Percentiles rank a stretch among this genome's conserved stretches.
Evolutionary conservation across 495 filamentous ascomycete species (phyloP).

Genomic region (Talaromyces proteolyticus): DNA sequence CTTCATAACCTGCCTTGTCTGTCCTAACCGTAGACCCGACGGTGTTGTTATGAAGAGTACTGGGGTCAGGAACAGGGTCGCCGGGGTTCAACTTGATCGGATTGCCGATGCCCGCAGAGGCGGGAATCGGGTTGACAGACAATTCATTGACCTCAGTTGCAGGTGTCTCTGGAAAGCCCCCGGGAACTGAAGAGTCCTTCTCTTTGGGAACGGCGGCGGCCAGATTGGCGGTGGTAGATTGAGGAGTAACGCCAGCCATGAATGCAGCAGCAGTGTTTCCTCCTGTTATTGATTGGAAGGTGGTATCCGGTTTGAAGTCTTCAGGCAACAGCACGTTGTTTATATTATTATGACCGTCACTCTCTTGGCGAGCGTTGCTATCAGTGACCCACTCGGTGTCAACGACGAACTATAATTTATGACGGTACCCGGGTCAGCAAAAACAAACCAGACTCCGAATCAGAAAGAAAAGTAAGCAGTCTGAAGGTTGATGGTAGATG

Average conservation of each 20-base stretch:
- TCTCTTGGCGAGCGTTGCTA: constrained; percentile 68
- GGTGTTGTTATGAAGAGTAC: constrained; percentile 40
- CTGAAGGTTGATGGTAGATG: background rate
- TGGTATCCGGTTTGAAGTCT: constrained; percentile 49
- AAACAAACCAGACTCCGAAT: background rate
- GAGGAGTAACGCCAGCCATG: constrained; percentile 64
- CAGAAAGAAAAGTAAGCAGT: constrained; percentile 4
- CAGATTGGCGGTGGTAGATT: constrained; percentile 68
- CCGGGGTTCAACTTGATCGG: constrained; percentile 75
- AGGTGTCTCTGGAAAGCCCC: constrained; percentile 79
- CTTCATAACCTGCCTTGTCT: constrained; percentile 81
- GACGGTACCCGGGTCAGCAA: background rate
- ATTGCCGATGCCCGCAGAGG: constrained; percentile 70
- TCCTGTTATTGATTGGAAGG: constrained; percentile 8
- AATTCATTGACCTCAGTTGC: constrained; percentile 49
- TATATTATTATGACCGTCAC: constrained; percentile 68
- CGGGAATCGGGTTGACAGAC: constrained; percentile 64
- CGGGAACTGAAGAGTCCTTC: constrained; percentile 45
- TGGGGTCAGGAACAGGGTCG: constrained; percentile 66
- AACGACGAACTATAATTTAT: constrained; percentile 69
- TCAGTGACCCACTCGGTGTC: constrained; percentile 84
- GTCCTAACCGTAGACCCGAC: constrained; percentile 57
- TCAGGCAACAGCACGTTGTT: constrained; percentile 85
- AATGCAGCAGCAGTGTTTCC: constrained; percentile 30
- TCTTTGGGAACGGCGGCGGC: constrained; percentile 65